Percentiles rank a stretch among this genome's conserved stretches.
phyloP scores from a whole-genome alignment of 2,329 filamentous ascomycete genomes.

The Tricladium varicosporioides region DNA sequence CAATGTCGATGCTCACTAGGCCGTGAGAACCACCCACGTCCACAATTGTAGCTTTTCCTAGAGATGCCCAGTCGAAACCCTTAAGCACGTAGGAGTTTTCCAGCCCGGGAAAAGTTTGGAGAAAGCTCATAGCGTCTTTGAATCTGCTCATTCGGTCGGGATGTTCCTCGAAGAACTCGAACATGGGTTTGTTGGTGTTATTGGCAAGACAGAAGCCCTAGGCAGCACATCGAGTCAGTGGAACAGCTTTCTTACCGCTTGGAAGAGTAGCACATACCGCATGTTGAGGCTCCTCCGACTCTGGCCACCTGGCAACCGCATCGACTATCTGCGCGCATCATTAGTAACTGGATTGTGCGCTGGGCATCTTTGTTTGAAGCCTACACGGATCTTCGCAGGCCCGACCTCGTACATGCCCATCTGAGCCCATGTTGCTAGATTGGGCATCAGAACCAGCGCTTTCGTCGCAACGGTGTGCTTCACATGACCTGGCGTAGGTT shows the following conservation, averaged over 20 bases:
- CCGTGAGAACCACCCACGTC: constrained; percentile 29
- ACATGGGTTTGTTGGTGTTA: neutral
- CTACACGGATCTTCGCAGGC: neutral
- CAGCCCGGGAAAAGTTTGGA: neutral
- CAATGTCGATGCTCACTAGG: constrained; percentile 22
- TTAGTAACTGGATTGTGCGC: neutral
- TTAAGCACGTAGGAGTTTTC: neutral
- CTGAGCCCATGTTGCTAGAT: neutral
- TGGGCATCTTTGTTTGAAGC: neutral
- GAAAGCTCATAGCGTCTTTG: neutral
- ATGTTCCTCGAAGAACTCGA: neutral
- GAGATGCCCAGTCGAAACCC: neutral
- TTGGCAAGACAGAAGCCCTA: constrained; percentile 2
- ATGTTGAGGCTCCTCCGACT: neutral
- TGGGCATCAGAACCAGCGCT: neutral
- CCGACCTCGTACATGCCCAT: neutral
- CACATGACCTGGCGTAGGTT: constrained; percentile 1
- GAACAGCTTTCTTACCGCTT: neutral
- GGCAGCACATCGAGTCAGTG: neutral
- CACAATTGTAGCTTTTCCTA: neutral
- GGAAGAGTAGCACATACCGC: neutral
- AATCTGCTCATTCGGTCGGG: neutral
- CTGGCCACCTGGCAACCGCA: neutral
- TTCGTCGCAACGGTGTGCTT: neutral
- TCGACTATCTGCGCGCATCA: neutral